Evolutionary conservation across 768 basidiomycete species (phyloP).

Genomic region (Suillus americanus): DNA sequence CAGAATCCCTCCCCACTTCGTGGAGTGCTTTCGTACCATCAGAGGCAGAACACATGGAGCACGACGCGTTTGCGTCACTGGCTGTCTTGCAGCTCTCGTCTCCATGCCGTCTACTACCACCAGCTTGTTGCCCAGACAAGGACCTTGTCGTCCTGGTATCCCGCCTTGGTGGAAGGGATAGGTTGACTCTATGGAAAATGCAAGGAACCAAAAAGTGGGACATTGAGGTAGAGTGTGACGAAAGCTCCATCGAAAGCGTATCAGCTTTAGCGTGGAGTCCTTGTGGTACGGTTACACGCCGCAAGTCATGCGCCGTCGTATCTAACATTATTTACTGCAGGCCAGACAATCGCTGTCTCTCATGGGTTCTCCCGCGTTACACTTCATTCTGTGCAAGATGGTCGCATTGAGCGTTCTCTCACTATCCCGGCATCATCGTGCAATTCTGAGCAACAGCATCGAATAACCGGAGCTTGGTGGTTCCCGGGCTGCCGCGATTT

Average conservation of each 20-base stretch:
- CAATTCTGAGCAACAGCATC: conserved; percentile 17
- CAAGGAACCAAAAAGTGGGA: conserved; percentile 84
- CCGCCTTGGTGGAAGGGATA: conserved; percentile 64
- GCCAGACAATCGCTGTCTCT: conserved; percentile 69
- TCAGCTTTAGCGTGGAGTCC: conserved; percentile 78
- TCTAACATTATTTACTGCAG: conserved; percentile 32
- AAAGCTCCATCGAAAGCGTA: conserved; percentile 47
- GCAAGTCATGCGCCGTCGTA: not conserved
- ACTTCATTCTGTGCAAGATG: conserved; percentile 80
- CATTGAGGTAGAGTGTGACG: conserved; percentile 56
- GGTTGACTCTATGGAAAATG: conserved; percentile 77
- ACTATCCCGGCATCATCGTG: conserved; percentile 29
- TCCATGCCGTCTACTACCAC: conserved; percentile 54
- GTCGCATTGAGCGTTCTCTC: conserved; percentile 51
- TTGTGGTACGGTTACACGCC: conserved; percentile 51
- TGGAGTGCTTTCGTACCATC: not conserved
- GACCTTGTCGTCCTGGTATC: conserved; percentile 72
- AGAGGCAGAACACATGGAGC: conserved; percentile 33
- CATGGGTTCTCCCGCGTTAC: conserved; percentile 68
- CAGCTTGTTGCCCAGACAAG: conserved; percentile 84
- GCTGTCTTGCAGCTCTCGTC: conserved; percentile 57
- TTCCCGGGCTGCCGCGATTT: conserved; percentile 49
- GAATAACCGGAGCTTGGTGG: conserved; percentile 71
- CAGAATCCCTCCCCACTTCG: too few species aligned
- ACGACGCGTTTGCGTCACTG: conserved; percentile 53